Evolutionary conservation across 306 rosid genomes (phyloP).

Genomic region (Sesbania bispinosa): DNA sequence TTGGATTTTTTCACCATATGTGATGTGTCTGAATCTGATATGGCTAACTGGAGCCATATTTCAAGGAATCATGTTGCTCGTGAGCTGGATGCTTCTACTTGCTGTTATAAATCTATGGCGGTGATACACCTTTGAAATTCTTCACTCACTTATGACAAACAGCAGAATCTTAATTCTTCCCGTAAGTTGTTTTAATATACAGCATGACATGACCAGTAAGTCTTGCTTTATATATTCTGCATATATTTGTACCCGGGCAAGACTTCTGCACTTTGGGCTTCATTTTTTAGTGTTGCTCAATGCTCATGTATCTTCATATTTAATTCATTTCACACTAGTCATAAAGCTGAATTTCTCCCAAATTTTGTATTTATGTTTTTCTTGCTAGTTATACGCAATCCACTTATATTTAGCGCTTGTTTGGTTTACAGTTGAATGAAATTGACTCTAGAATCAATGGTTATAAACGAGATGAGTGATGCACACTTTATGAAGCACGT

Average conservation of each 20-base stretch:
- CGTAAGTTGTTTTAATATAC: constrained; percentile 17
- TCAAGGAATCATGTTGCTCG: constrained; percentile 79
- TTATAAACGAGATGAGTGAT: too few relatives aligned
- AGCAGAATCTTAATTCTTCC: constrained; percentile 16
- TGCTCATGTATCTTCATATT: constrained; percentile 41
- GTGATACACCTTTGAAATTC: constrained; percentile 70
- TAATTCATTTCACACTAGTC: constrained; percentile 50
- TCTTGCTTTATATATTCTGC: constrained; percentile 33
- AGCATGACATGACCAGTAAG: constrained; percentile 18
- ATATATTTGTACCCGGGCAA: constrained; percentile 38
- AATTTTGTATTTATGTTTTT: too few relatives aligned
- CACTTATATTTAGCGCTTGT: too few relatives aligned
- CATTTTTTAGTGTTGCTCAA: constrained; percentile 38
- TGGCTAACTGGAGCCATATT: constrained; percentile 76
- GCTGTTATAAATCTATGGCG: constrained; percentile 81
- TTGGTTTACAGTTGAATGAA: too few relatives aligned
- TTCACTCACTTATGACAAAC: constrained; percentile 17
- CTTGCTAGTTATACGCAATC: too few relatives aligned
- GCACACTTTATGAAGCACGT: too few relatives aligned
- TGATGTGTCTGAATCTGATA: constrained; percentile 64
- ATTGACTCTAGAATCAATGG: too few relatives aligned
- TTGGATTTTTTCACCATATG: constrained; percentile 88
- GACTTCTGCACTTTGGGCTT: constrained; percentile 29
- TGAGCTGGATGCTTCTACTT: constrained; percentile 90
- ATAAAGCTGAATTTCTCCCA: too few relatives aligned